Base-by-base conservation (phyloP, 306 rosid genomes). In the Crotalaria pallida region DNA sequence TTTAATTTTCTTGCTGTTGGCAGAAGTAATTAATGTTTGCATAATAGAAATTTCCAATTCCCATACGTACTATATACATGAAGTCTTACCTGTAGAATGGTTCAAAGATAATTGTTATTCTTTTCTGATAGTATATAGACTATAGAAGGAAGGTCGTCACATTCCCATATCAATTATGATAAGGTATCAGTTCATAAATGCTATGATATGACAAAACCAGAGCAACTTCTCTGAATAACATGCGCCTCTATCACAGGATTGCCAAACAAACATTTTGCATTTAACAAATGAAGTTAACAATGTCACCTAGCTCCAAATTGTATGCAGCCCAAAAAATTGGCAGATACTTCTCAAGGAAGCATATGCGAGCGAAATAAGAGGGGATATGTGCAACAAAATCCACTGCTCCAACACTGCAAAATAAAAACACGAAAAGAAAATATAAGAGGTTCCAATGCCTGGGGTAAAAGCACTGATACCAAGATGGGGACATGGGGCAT, bases 341-440 rank as follows among this genome's bases (percentile, higher is more conserved):
- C 17, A 61, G 36, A 67, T 48, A 22, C 44, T 16, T 36, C 5
- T 65, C 77, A 85, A 12, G 96, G 85, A 74, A 80, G 81, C 62
- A 77, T 71, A 67, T 90, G 90, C 55, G 96, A 84, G 9, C 92
- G 98, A 72, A 88, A 90, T 41, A 93, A 55, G 48, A 93, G 92
- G 17, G 97, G 98, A 60, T 93, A 93, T 27, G 96, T 90, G 77
- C 96, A 93, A 84, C 98, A 93, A 81, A 88, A 87, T 63, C 98
- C 98, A 71, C 89, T 90, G 81, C 90, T 93, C 98, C 98, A 93
- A 74, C 92, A 88, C 98, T 93, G 94, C 84, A 88, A 27, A 67
- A 47, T 24, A 6, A 43, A 27, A 13, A 48, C 4, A 27, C 6
- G 21, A 29, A 4, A 0, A 16, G 10, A 58, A 16, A 49, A n/a